These are phyloP conservation scores for Eimeria zaria DNA, from an alignment of 169 alveolate genomes.

Conservation along the genomic window DNA sequence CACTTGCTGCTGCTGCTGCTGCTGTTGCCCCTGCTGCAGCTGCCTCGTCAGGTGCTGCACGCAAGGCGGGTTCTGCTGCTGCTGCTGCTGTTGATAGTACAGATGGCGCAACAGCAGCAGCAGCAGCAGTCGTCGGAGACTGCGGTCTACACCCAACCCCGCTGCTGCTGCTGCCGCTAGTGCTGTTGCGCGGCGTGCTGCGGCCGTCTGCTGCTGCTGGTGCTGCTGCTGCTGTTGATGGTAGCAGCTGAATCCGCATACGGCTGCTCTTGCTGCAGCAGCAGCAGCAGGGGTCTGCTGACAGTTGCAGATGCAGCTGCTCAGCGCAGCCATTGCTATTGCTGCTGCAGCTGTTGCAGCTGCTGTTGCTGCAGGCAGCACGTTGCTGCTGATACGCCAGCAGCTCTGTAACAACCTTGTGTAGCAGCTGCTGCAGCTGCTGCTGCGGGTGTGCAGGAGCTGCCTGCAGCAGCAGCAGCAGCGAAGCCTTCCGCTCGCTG, in stretches of 20 bases:
- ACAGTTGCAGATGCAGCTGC: constrained; percentile 4
- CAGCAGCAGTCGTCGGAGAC: constrained; percentile 10
- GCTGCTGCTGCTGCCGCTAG: constrained; percentile 20
- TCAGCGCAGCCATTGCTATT: neutral
- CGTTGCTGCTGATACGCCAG: constrained; percentile 40
- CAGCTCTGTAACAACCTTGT: constrained; percentile 27
- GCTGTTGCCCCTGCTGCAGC: neutral
- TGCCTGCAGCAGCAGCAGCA: constrained; percentile 75
- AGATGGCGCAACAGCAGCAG: constrained; percentile 8
- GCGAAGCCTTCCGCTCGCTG: constrained; percentile 14
- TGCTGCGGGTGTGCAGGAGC: constrained; percentile 53
- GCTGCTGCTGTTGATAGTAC: constrained; percentile 1
- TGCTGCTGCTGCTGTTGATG: neutral
- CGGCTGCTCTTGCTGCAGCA: neutral
- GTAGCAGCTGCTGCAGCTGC: constrained; percentile 79
- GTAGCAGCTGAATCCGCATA: neutral
- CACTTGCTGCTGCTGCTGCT: constrained; percentile 35
- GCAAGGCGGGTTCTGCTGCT: neutral
- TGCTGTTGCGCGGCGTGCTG: constrained; percentile 2
- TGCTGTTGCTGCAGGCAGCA: neutral
- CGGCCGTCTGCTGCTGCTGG: neutral
- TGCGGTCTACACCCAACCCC: neutral
- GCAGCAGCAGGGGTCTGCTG: neutral
- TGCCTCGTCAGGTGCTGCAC: neutral
- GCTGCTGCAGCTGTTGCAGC: constrained; percentile 22